phyloP scores from a whole-genome alignment of 2,329 filamentous ascomycete species.

The Hirsutella minnesotensis region DNA sequence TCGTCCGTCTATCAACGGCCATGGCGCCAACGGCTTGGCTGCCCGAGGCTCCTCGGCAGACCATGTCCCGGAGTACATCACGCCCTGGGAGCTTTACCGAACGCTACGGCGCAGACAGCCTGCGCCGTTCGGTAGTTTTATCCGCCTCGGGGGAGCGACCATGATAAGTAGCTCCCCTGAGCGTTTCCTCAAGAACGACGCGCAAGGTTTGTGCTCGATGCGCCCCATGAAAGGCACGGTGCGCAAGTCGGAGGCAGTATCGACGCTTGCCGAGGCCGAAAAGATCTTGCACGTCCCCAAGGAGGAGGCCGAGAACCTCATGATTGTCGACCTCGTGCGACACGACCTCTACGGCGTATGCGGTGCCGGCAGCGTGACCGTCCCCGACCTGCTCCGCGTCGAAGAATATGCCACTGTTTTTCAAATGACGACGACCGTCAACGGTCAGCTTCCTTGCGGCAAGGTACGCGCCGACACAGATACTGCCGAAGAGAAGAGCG shows the following conservation, averaged over 20 bases:
- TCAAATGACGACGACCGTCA: slow-evolving; percentile 81
- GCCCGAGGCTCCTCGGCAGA: background rate
- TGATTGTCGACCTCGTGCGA: slow-evolving; percentile 95
- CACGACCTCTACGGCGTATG: slow-evolving; percentile 85
- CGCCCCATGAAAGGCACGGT: slow-evolving; percentile 95
- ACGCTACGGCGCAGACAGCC: slow-evolving; percentile 61
- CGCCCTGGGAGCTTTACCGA: slow-evolving; percentile 61
- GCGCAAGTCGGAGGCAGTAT: slow-evolving; percentile 53
- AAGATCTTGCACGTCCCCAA: slow-evolving; percentile 68
- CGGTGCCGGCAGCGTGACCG: slow-evolving; percentile 59
- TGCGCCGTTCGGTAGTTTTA: slow-evolving; percentile 74
- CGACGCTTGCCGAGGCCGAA: slow-evolving; percentile 62
- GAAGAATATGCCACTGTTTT: slow-evolving; percentile 88
- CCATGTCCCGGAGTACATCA: slow-evolving; percentile 6
- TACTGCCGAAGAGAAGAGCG: slow-evolving; percentile 1
- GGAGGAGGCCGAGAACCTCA: slow-evolving; percentile 89
- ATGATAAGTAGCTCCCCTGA: slow-evolving; percentile 80
- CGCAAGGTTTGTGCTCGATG: slow-evolving; percentile 56
- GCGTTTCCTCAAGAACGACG: slow-evolving; percentile 58
- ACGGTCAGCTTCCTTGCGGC: slow-evolving; percentile 45
- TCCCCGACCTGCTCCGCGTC: slow-evolving; percentile 70
- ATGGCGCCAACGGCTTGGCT: background rate
- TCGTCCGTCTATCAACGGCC: background rate
- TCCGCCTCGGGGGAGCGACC: slow-evolving; percentile 57
- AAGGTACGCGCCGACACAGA: slow-evolving; percentile 5